Percentiles rank a stretch among this genome's conserved stretches.
Conservation (phyloP, 306 rosid genomes). For the Sindora glabra region DNA sequence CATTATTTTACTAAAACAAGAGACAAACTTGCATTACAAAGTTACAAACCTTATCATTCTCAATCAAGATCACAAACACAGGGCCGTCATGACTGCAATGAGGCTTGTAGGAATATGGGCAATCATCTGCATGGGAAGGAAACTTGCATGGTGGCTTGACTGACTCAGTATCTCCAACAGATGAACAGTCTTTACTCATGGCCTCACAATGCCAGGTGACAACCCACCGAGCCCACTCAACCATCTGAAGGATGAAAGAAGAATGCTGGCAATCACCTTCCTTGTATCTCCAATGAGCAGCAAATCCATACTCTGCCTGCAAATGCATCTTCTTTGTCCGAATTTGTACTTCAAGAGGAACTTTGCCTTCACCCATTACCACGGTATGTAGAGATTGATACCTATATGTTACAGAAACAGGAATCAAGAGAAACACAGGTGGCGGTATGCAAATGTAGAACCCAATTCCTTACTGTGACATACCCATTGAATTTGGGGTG, state of each 20-base stretch:
- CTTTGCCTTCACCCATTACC: constrained; percentile 67
- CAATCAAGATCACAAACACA: constrained; percentile 76
- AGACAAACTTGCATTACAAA: too few species aligned
- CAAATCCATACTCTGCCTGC: constrained; percentile 96
- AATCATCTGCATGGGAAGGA: constrained; percentile 76
- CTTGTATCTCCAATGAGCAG: constrained; percentile 99
- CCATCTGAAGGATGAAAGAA: constrained; percentile 93
- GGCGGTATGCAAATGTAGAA: background rate
- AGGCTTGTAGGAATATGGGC: constrained; percentile 71
- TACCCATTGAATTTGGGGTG: constrained; percentile 90
- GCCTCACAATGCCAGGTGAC: constrained; percentile 98
- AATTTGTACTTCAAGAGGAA: constrained; percentile 88
- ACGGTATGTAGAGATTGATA: constrained; percentile 91
- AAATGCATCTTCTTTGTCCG: constrained; percentile 92
- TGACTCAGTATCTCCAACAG: constrained; percentile 39
- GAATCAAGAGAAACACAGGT: constrained; percentile 11
- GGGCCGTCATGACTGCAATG: constrained; percentile 69
- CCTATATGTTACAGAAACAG: constrained; percentile 29
- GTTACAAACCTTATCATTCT: constrained; percentile 83
- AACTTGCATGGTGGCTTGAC: constrained; percentile 76
- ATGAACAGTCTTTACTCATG: constrained; percentile 61
- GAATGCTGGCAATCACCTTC: constrained; percentile 90
- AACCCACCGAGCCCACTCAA: constrained; percentile 99
- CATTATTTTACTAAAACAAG: too few species aligned
- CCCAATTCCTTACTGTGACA: background rate